Evolutionary conservation across 768 basidiomycete species (phyloP), one percentile per base, ranked within the genome.

Genomic region (Tricholoma furcatifolium): DNA sequence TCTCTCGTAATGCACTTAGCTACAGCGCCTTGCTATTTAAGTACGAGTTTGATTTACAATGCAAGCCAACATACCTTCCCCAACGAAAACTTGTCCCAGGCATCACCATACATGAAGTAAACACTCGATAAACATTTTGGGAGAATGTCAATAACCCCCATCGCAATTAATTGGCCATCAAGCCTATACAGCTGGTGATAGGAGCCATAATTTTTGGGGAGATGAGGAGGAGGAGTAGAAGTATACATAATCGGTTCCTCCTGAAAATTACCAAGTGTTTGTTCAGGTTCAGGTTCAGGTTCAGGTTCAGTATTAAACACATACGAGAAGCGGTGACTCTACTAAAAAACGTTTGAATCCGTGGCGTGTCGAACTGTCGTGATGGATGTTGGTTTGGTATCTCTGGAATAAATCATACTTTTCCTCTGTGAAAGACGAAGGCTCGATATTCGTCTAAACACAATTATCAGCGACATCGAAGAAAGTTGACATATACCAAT

Each of bases 111-210:
- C 71, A 95, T 85, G 70, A 98, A 95, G 69, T 98, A 98, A 14
- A 80, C 80, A 44, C 78, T 84, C 4, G 88, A 92, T 3, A 98
- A 86, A 56, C 95, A 93, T 31, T 69, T 67, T 0, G 94, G 95
- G 23, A 99, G 75, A 50, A 99, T 86, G 67, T 98, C 97, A 50
- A 98, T 73, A 24, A 98, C 91, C 5, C 83, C 86, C 64, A 98
- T 75, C 0, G 91, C 97, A 46, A 97, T 79, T 10, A 98, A 75
- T 63, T 84, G 67, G 3, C 84, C 90, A 60, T 98, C 88, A 21
- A 98, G 66, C 55, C 82, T 79, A 64, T 96, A 97, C 40, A 93
- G 70, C 60, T 93, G 93, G 62, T 98, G 96, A 67, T 93, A 91
- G 20, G 91, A 88, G n/a, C 96, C 96, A 67, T 93, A 98, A 14